A percentile compares a stretch with the other conserved stretches of the same genome.
phyloP scores from a whole-genome alignment of 2,329 filamentous ascomycete species.

The Didymella exigua region DNA sequence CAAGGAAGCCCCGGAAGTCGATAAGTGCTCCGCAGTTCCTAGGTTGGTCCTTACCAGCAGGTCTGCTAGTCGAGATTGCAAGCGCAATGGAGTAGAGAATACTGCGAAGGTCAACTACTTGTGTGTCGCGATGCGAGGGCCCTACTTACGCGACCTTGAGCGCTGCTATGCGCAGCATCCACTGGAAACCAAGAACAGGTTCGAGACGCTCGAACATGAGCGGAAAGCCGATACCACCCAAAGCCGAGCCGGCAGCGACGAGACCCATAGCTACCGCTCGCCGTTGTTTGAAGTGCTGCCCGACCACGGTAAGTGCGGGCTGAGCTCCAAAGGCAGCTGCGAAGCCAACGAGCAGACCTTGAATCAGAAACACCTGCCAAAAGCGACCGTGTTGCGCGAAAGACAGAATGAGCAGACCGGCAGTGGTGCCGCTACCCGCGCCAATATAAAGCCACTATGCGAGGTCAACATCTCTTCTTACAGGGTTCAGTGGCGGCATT shows the following conservation, averaged over 20 bases:
- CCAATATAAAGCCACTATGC: slow-evolving; percentile 37
- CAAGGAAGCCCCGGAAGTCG: slow-evolving; percentile 45
- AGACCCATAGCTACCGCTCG: slow-evolving; percentile 52
- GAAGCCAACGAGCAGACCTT: slow-evolving; percentile 53
- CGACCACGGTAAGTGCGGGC: slow-evolving; percentile 48
- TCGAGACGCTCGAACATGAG: slow-evolving; percentile 62
- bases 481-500: slow-evolving; percentile 22
- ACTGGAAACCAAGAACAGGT: slow-evolving; percentile 63
- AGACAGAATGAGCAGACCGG: slow-evolving; percentile 34
- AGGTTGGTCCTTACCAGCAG: slow-evolving; percentile 10
- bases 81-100: slow-evolving; percentile 52
- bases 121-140: slow-evolving; percentile 52
- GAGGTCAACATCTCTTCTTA: slow-evolving; percentile 20
- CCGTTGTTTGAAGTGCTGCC: slow-evolving; percentile 53
- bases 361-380: slow-evolving; percentile 54
- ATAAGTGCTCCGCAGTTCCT: slow-evolving; percentile 34
- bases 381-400: slow-evolving; percentile 28
- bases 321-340: slow-evolving; percentile 52
- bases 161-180: slow-evolving; percentile 66
- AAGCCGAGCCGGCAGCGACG: slow-evolving; percentile 48
- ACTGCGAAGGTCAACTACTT: slow-evolving; percentile 56
- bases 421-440: slow-evolving; percentile 30
- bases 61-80: slow-evolving; percentile 39
- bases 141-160: slow-evolving; percentile 51
- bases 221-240: slow-evolving; percentile 61